Evolutionary conservation across 1,284 basidiomycete species (phyloP), one percentile per base, ranked within the genome.

Genomic region (Trichosporon inkin): DNA sequence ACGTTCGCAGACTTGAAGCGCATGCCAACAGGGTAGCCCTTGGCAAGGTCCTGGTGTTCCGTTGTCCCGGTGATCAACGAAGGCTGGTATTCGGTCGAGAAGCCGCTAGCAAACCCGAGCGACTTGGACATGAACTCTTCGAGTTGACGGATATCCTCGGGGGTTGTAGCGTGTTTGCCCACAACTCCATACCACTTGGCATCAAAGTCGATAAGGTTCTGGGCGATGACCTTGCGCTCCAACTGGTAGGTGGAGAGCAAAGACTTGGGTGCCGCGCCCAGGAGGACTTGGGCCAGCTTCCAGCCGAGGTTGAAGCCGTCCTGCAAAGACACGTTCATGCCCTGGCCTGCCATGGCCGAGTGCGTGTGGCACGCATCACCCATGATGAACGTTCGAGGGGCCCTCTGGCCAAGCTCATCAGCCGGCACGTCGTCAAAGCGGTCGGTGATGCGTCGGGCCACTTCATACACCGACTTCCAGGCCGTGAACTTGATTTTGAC

Each of bases 171-270:
- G 44, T 59, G 53, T 6, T 88, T 85, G 10, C 53, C 58, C 58
- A 91, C 90, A 22, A 92, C 77, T 7, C 82, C 80, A 1, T 88
- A 83, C 70, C 86, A 90, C 66, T 86, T 78, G 72, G 85, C 85
- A 75, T 92, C 90, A 67, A 90, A 90, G 60, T 84, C 73, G 67
- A 92, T 92, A 57, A 93, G 81, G 65, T 91, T 87, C 72, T 88
- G 62, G 1, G 64, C 64, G n/a, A 66, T 61, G 6, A 61, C 60
- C 53, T 66, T 62, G n/a, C 64, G 57, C 53, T 66, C 64, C 13
- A 11, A 38, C 34, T n/a, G 56, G 58, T 62, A 66, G 3, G 90
- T 90, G 67, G 85, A 81, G 20, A 92, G 78, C 7, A 93, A 76
- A 0, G 83, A 83, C 1, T 82, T 78, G 24, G 83, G 79, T 1